Evolutionary conservation across 1,139 yeast genomes (phyloP).

Genomic region (Scheffersomyces segobiensis): DNA sequence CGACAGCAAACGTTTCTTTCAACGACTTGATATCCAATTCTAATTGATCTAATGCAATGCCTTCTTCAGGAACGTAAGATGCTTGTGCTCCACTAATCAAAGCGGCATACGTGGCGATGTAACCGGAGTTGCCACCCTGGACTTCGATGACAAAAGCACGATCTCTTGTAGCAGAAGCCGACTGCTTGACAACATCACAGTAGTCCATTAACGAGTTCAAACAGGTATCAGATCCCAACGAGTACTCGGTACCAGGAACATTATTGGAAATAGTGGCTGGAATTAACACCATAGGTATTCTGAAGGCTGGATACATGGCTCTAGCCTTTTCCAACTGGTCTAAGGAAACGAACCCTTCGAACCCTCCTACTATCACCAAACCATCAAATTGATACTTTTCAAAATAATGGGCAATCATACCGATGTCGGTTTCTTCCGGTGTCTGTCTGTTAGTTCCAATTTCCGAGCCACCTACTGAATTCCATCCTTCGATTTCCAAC

Average conservation of each 20-base stretch:
- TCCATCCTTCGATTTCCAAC: constrained; percentile 91
- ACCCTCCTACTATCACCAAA: constrained; percentile 88
- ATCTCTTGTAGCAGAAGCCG: constrained; percentile 92
- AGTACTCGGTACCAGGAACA: constrained; percentile 96
- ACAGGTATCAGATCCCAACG: constrained; percentile 93
- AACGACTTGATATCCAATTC: constrained; percentile 76
- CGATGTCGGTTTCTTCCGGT: constrained; percentile 74
- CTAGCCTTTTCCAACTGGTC: constrained; percentile 77
- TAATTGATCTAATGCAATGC: constrained; percentile 68
- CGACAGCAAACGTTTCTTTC: constrained; percentile 65
- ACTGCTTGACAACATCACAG: constrained; percentile 93
- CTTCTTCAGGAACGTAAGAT: constrained; percentile 89
- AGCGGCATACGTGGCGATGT: constrained; percentile 85
- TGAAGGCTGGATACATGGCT: constrained; percentile 77
- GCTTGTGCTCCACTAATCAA: constrained; percentile 91
- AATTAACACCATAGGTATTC: constrained; percentile 88
- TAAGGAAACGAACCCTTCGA: constrained; percentile 86
- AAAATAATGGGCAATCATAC: constrained; percentile 86
- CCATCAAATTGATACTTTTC: constrained; percentile 87
- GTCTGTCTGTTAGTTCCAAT: constrained; percentile 90
- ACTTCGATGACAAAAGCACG: constrained; percentile 95
- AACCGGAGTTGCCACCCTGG: constrained; percentile 97
- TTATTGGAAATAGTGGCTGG: constrained; percentile 98
- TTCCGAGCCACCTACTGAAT: constrained; percentile 89
- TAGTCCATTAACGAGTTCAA: constrained; percentile 84